phyloP scores from a whole-genome alignment of 2,329 filamentous ascomycete species.

The Colletotrichum falcatum region DNA sequence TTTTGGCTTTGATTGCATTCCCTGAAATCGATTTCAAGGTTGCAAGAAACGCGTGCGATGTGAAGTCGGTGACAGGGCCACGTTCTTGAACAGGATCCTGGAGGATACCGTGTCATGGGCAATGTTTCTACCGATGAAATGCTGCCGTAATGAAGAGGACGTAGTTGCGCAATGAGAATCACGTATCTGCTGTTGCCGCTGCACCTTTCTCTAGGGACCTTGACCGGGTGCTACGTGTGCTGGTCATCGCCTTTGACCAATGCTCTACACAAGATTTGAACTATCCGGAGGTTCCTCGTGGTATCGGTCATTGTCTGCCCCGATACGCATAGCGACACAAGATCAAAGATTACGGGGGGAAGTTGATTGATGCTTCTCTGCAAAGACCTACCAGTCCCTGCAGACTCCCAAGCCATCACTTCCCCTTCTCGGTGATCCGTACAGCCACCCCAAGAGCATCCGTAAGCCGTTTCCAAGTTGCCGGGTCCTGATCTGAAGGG shows the following conservation, averaged over 20 bases:
- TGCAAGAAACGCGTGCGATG: no score
- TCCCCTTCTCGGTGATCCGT: background rate
- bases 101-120: no score
- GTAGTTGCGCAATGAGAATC: no score
- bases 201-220: background rate
- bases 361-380: background rate
- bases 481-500: background rate
- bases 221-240: background rate
- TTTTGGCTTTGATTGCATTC: no score
- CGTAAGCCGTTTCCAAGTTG: background rate
- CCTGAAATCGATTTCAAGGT: no score
- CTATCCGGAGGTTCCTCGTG: background rate
- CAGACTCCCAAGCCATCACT: background rate
- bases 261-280: background rate
- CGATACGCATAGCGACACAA: background rate
- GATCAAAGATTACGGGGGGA: background rate
- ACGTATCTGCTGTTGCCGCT: background rate
- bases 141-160: no score
- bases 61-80: no score
- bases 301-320: background rate
- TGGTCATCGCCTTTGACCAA: background rate
- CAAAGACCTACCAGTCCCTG: background rate
- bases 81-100: no score
- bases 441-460: background rate
- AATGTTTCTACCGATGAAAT: no score